Evolutionary conservation across 2,329 filamentous ascomycete genomes (phyloP), one percentile per base, ranked within the genome.

Genomic region (Chaetomium globosum): DNA sequence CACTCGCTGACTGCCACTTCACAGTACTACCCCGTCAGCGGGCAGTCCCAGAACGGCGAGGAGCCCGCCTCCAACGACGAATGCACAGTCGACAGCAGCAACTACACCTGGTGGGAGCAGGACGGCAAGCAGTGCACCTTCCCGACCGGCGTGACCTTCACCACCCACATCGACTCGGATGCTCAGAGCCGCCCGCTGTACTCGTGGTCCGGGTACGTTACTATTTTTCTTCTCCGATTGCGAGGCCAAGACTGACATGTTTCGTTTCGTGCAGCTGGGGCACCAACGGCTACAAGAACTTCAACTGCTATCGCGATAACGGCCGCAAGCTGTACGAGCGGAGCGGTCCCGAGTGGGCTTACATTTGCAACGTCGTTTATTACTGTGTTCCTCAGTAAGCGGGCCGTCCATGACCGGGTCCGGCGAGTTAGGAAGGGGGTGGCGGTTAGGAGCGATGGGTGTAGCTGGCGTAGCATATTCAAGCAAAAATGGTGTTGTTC

Each of bases 101-200:
- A 59, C 61, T 64, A 59, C 55, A 26, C 48, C n/a, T 64, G 61
- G 55, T 64, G 61, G 61, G 61, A 59, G 36, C 59, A 62, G 48
- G 49, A 59, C 36, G 49, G 55, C 23, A 33, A 53, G 55, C 2
- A 26, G 12, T 64, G 61, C 55, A 64, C 9, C 48, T 64, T 64
- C 36, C 46, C 48, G 21, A 64, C 61, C 6, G 31, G 48, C 26
- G 55, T 59, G 36, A 53, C 19, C 13, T 46, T 64, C 30, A 53
- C 48, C 4, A 43, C 55, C 33, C 61, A 59, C 49, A 31, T 64
- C 36, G 61, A 64, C 36, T 46, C 61, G 36, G 55, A 64, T 19
- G 61, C 61, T 9, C 46, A 43, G 33, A 59, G 26, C 49, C 55
- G 61, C 19, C 55, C 55, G 19, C 33, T 48, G 19, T 64, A 59